These are phyloP conservation scores for Russula lepida DNA, from an alignment of 768 basidiomycete species.

Conservation along the genomic window DNA sequence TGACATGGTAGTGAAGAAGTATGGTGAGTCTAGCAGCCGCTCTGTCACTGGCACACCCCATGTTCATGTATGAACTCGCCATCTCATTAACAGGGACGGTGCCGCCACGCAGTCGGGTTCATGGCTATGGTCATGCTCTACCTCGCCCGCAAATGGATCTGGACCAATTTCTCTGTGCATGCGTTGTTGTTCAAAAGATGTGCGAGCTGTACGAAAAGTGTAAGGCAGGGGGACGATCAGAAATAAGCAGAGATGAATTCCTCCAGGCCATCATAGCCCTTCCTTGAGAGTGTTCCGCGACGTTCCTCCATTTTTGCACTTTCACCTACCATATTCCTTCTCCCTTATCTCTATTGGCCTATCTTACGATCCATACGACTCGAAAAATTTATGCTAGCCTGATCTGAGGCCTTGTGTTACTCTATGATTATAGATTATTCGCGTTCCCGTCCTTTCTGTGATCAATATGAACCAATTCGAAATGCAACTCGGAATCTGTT, in stretches of 20 bases:
- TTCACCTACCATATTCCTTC: background rate
- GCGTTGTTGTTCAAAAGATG: slow-evolving; percentile 1
- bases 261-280: background rate
- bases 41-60: background rate
- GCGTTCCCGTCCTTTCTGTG: no score
- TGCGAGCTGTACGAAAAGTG: background rate
- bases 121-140: background rate
- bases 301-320: background rate
- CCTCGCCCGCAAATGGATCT: background rate
- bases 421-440: background rate
- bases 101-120: background rate
- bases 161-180: slow-evolving; percentile 8
- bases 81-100: background rate
- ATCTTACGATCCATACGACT: background rate
- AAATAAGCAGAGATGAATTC: slow-evolving; percentile 6
- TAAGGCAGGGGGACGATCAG: background rate
- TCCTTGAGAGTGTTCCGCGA: background rate
- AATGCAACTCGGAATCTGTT: no score
- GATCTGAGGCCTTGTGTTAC: background rate
- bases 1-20: slow-evolving; percentile 5
- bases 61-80: background rate
- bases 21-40: background rate
- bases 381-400: no score
- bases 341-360: background rate
- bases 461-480: no score